A percentile compares a stretch with the other conserved stretches of the same genome.
Conservation (phyloP, 2,329 filamentous ascomycete species). For the Scytalidium sp. region DNA sequence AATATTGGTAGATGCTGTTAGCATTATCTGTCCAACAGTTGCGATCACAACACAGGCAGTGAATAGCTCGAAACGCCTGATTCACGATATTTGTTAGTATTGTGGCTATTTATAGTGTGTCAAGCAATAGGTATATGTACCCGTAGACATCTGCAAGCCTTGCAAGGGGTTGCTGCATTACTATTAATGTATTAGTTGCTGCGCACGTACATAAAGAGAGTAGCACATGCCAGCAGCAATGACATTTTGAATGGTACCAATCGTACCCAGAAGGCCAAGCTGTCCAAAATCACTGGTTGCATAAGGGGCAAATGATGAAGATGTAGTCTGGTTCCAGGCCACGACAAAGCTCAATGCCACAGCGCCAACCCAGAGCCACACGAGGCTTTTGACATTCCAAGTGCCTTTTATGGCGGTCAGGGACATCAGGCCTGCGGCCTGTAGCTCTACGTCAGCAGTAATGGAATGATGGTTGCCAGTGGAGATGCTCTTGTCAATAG, state of each 20-base stretch:
- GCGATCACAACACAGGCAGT: conserved; percentile 38
- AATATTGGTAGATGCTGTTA: background rate
- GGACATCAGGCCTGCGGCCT: background rate
- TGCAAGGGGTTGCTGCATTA: conserved; percentile 55
- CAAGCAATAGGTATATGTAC: background rate
- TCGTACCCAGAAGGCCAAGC: background rate
- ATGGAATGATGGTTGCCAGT: too few relatives aligned
- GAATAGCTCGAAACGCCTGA: conserved; percentile 46
- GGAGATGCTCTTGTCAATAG: background rate
- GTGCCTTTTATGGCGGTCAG: background rate
- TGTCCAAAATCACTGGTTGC: background rate
- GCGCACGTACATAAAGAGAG: background rate
- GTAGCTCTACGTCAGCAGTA: background rate
- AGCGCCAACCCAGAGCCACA: background rate
- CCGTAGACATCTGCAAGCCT: conserved; percentile 45
- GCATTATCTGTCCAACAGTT: conserved; percentile 40
- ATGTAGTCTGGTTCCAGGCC: background rate
- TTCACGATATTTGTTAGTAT: background rate
- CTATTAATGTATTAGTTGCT: conserved; percentile 31
- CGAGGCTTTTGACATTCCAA: background rate
- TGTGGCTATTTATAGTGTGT: background rate
- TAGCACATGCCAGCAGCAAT: background rate
- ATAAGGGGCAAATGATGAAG: background rate
- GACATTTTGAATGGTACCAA: background rate
- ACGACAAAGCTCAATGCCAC: background rate